Conservation (phyloP, 306 rosid genomes). For the Castanea mollissima region DNA sequence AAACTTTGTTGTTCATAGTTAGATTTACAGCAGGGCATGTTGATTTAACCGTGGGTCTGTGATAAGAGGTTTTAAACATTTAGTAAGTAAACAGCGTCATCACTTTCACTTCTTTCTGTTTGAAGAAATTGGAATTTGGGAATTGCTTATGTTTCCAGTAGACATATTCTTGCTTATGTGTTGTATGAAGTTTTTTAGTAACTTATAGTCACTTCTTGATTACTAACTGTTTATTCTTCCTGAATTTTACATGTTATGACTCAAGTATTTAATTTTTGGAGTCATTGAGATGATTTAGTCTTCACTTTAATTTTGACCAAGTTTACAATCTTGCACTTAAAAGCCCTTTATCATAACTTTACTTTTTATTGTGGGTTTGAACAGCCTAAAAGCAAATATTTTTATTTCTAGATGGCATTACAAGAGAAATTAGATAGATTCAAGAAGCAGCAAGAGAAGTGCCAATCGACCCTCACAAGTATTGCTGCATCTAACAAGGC, state of each 20-base stretch:
- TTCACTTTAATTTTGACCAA: neutral
- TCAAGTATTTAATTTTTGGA: neutral
- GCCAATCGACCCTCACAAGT: constrained; percentile 58
- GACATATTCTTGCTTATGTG: neutral
- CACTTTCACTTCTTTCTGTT: neutral
- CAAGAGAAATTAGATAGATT: constrained; percentile 61
- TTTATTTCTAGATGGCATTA: constrained; percentile 49
- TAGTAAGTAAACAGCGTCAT: neutral
- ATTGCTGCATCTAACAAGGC: constrained; percentile 56
- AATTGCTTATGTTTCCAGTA: neutral
- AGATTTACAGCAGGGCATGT: neutral
- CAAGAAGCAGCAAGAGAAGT: constrained; percentile 71
- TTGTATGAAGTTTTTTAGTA: neutral
- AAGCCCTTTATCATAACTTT: neutral
- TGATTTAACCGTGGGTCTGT: neutral
- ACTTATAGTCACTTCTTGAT: neutral
- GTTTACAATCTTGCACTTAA: neutral
- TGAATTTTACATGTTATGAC: neutral
- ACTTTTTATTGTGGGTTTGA: neutral
- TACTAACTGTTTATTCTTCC: neutral
- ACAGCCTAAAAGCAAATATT: neutral
- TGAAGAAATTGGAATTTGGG: neutral
- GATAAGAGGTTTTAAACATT: neutral
- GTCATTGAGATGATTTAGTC: neutral
- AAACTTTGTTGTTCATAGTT: neutral